Base-by-base conservation (phyloP, 805 yeast species). In the Wickerhamiella hasegawae region DNA sequence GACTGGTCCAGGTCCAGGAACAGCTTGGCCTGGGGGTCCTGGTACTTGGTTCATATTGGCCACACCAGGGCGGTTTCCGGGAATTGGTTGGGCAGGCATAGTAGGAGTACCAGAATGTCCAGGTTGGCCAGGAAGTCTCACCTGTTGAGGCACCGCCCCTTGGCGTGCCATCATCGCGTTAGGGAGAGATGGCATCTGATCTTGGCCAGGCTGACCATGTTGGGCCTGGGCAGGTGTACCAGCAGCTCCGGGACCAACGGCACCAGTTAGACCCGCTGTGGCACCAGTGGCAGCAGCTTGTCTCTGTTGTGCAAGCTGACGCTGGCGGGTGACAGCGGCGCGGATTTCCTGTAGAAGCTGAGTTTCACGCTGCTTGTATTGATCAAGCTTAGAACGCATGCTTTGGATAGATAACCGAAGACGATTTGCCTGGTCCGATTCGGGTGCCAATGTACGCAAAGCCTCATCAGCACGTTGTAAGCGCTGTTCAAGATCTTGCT, bases 311-410 rank as follows among this genome's bases (percentile, higher is more conserved):
- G 29, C 16, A 24, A 15, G 20, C 18, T 21, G 28, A 2, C 26
- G 29, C 25, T 30, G 33, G 5, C 23, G 17, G 18, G 19, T 22
- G 19, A 38, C n/a, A 1, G 40, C 41, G 19, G 37, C 31, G 4
- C 41, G 38, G 29, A 45, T 32, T 18, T 42, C 48, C 27, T 39
- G 37, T 38, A 44, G 24, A 3, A 46, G 38, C 34, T 23, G 35
- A 22, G 15, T 17, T 37, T 48, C 52, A 24, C 50, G 48, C 34
- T 32, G 39, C 9, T 43, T 33, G 8, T 41, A 37, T 33, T 28
- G 33, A 8, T 45, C 49, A 16, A 43, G 45, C 10, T 42, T 41
- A 11, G 24, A 5, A 8, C 38, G 35, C 32, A 44, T n/a, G 18
- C 18, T n/a, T 28, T 23, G 33, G 11, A 46, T 31, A 36, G 38